A percentile compares a stretch with the other conserved stretches of the same genome.
Evolutionary conservation across 306 rosid genomes (phyloP).

Genomic region (Vachellia collinsii): DNA sequence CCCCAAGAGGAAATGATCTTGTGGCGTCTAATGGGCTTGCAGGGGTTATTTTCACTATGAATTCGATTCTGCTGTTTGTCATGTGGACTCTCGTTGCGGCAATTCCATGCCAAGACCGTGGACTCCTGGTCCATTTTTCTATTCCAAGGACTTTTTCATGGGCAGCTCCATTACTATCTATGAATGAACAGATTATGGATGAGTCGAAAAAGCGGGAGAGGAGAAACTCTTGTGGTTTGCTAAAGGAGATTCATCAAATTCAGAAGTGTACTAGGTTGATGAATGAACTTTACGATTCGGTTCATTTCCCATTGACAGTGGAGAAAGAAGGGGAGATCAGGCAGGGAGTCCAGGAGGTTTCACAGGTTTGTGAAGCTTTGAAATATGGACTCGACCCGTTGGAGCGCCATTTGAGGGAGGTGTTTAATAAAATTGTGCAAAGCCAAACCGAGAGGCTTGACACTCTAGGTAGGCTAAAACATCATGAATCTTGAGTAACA

Average conservation of each 20-base stretch:
- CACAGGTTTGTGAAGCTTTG: conserved; percentile 57
- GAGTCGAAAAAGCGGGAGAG: conserved; percentile 84
- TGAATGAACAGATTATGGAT: conserved; percentile 77
- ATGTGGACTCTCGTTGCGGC: conserved; percentile 97
- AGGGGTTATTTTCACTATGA: conserved; percentile 59
- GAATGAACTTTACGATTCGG: conserved; percentile 73
- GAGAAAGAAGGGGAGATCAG: conserved; percentile 78
- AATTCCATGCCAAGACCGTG: conserved; percentile 97
- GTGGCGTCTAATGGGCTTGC: conserved; percentile 70
- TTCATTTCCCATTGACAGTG: conserved; percentile 68
- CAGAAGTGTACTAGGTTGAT: conserved; percentile 70
- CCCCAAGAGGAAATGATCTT: conserved; percentile 72
- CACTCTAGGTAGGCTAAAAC: conserved; percentile 54
- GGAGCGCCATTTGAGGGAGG: conserved; percentile 90
- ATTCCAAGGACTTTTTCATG: conserved; percentile 64
- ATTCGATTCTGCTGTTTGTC: conserved; percentile 67
- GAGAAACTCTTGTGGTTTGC: conserved; percentile 74
- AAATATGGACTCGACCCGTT: conserved; percentile 78
- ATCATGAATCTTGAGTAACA: conserved; percentile 49
- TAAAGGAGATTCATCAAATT: conserved; percentile 80
- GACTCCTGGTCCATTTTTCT: conserved; percentile 73
- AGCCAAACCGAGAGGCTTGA: conserved; percentile 78
- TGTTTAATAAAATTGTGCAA: conserved; percentile 77
- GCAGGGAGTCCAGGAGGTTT: conserved; percentile 69
- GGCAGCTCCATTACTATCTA: conserved; percentile 66